Evolutionary conservation across 805 yeast genomes (phyloP).

Genomic region (Wickerhamiella spandovensis): DNA sequence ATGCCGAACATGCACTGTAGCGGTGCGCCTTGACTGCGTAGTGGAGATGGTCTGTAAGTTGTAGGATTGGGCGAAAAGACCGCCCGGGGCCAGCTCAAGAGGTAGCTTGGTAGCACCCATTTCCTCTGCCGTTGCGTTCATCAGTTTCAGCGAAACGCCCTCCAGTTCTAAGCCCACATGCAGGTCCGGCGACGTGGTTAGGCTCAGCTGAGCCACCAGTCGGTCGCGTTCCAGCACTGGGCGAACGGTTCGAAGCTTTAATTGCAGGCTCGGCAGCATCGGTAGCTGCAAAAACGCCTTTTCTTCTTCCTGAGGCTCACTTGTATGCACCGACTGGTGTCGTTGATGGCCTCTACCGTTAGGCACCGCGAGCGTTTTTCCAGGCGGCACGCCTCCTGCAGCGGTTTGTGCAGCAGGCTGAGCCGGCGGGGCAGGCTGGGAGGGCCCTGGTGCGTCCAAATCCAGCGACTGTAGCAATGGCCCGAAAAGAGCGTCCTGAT

Average conservation of each 20-base stretch:
- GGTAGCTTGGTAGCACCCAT: constrained; percentile 11
- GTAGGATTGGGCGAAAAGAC: constrained; percentile 12
- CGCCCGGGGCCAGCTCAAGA: constrained; percentile 7
- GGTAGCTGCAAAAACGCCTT: neutral
- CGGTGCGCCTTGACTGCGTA: constrained; percentile 6
- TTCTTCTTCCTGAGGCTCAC: neutral
- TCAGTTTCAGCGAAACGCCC: constrained; percentile 7
- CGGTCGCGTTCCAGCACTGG: constrained; percentile 18
- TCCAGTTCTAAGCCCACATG: neutral
- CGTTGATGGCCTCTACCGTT: neutral
- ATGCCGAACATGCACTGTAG: constrained; percentile 11
- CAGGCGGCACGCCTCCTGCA: too few species aligned
- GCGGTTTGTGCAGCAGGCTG: too few species aligned
- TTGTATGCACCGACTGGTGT: neutral
- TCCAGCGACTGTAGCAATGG: neutral
- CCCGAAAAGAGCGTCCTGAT: neutral
- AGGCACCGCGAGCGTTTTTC: too few species aligned
- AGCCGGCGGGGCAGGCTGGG: too few species aligned
- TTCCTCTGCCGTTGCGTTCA: constrained; percentile 12
- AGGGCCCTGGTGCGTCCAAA: neutral
- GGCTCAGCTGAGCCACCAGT: constrained; percentile 17
- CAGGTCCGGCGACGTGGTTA: constrained; percentile 9
- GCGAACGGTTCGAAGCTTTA: constrained; percentile 15
- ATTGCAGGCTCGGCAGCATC: constrained; percentile 4
- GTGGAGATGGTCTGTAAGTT: constrained; percentile 9